Evolutionary conservation across 2,329 filamentous ascomycete species (phyloP), one percentile per base, ranked within the genome.

Genomic region (Fusarium nematophilum): DNA sequence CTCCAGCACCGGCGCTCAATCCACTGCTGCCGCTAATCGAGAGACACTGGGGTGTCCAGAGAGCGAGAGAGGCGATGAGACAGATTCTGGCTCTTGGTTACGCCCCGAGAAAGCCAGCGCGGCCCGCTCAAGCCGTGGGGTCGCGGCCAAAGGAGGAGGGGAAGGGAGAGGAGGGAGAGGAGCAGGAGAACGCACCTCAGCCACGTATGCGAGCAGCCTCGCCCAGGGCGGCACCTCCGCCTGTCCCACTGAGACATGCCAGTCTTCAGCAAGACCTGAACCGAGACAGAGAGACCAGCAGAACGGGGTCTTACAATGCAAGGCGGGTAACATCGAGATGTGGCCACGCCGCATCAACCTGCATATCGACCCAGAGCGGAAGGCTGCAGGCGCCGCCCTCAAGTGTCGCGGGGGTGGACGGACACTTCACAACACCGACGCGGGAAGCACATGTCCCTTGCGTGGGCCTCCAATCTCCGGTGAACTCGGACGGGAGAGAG

Each of bases 41-140:
- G 38, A 75, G 76, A 15, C 78, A 84, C 63, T 86, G 77, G 83
- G 82, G 81, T 0, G 61, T 72, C 3, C 67, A 74, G 10, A 79
- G 77, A 6, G 81, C 81, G 4, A 71, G 70, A 13, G 72, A 79
- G 34, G 74, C 78, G 50, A 77, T 82, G 64, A 70, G 73, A 33
- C 73, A 65, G 36, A 72, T 76, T n/a, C 48, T 64, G 10, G 42
- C 50, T 26, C 46, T 48, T 25, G 58, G 54, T 17, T 43, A 45
- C 9, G 57, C 42, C 9, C 55, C 50, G 27, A 26, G 49, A 18
- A 59, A 44, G 29, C 13, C 50, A 21, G 26, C 43, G 13, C 25
- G 30, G 13, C n/a, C 7, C 27, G 7, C 14, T 14, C 45, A 38
- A 25, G 25, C 44, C 21, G 33, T 27, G 15, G 33, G 17, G 30